Evolutionary conservation across 805 yeast species (phyloP), one percentile per base, ranked within the genome.

Genomic region (Priceomyces haplophilus): DNA sequence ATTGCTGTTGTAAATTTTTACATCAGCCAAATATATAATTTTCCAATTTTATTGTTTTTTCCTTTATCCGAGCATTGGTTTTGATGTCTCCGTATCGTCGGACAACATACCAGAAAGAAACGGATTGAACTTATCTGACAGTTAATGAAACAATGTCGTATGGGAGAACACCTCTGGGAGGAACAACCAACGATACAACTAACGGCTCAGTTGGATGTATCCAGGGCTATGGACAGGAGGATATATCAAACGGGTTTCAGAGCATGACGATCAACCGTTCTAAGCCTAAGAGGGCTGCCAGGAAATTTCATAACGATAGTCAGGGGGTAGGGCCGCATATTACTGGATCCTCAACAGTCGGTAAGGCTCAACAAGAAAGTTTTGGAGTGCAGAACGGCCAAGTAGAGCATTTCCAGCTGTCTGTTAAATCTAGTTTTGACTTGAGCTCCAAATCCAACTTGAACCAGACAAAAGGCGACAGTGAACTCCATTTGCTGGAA

Each of bases 251-350:
- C 6, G 37, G 36, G 11, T 11, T 49, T 11, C 47, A 44, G 19
- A 40, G 39, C 11, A 32, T 51, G 32, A 29, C 47, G 12, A 21
- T 50, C 8, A 34, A 37, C 32, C 38, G 37, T 31, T 17, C 40
- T 23, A 61, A 60, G 51, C 61, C 61, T 41, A 64, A 63, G 42
- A 48, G 67, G 44, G 48, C 58, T 4, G 61, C 51, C 10, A 47
- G 71, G 46, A 69, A 69, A 3, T 62, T 46, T 46, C 67, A 62
- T 42, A 44, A 58, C 19, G 64, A 55, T 12, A 19, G 25, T 7
- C 17, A 25, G 32, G 40, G 44, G 19, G 23, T 19, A 20, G 41
- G 38, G n/a, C 24, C 40, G 11, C 25, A 19, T 6, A 17, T 34
- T 15, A 21, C 45, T 7, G 35, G 41, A 19, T 44, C 50, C 11